Evolutionary conservation across 2,329 filamentous ascomycete species (phyloP), one percentile per base, ranked within the genome.

Genomic region (Botrytis aclada): DNA sequence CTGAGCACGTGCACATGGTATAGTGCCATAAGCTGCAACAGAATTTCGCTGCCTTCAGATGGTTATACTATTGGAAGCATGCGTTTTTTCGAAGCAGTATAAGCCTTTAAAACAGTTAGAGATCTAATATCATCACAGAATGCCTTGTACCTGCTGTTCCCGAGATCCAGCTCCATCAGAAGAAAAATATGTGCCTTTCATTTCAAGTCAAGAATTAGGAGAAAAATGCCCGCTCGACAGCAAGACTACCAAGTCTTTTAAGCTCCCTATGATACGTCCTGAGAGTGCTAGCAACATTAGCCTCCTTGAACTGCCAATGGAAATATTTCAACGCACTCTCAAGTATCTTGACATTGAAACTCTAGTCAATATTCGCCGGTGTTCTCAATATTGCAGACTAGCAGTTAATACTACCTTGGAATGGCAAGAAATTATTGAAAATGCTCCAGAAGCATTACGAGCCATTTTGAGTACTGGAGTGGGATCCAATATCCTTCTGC

Each of bases 381-480:
- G 43, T 18, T 71, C 60, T 22, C 69, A 71, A 29, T 32, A 54
- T 37, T 71, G 43, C 20, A 37, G 45, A 34, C 3, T 16, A 7
- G 60, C 20, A 51, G 45, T 65, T 43, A 10, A n/a, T 29, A 32
- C 32, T 32, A 51, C 32, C 1, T 37, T 43, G 20, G 58, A 63
- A 37, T 71, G 69, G 69, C 29, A 56, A 41, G 60, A 71, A 7
- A 7, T 71, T 14, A 34, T 22, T 4, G 18, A 65, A 5, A 37
- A 56, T 65, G 60, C 45, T 14, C 69, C 69, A 32, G 58, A 71
- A 22, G 69, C 43, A 25, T 65, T 71, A 6, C 58, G 43, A 2
- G 60, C 60, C 22, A 63, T 71, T 47, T 8, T 71, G 12, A 12
- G 32, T 41, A 64, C 60, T 9, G 45, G 37, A 25, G 32, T 56